These are phyloP conservation scores for Astrocystis sublimbata DNA, from an alignment of 495 filamentous ascomycete genomes.

Conservation along the genomic window DNA sequence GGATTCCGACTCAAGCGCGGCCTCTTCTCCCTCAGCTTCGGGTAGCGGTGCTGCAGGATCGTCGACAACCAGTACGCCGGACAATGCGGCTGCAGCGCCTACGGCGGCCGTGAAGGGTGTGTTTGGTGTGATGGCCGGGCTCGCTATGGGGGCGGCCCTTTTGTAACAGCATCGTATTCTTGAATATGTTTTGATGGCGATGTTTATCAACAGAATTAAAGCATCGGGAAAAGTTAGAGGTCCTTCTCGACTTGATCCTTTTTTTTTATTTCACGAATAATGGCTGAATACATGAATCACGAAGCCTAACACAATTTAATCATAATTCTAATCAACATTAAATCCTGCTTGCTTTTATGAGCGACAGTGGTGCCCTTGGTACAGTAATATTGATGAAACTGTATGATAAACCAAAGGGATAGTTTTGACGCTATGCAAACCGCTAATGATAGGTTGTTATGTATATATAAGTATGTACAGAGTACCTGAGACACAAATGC, in stretches of 20 bases:
- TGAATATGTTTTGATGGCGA: not conserved
- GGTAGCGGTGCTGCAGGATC: not conserved
- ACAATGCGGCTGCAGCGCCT: slow-evolving; percentile 21
- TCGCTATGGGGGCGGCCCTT: slow-evolving; percentile 26
- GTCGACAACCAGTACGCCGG: slow-evolving; percentile 2
- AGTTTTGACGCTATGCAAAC: no score
- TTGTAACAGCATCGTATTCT: slow-evolving; percentile 12
- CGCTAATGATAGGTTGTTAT: no score
- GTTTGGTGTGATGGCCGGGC: slow-evolving; percentile 24
- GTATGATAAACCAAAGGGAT: no score
- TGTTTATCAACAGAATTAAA: not conserved
- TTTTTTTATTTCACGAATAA: not conserved
- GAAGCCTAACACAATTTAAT: no score
- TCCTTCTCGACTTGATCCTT: not conserved
- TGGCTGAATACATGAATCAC: not conserved
- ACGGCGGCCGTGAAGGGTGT: slow-evolving; percentile 24
- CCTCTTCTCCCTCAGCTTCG: not conserved
- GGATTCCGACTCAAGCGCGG: not conserved
- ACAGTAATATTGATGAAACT: not conserved
- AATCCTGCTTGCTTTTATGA: no score
- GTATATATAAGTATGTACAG: no score
- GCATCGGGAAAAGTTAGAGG: not conserved
- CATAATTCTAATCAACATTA: no score
- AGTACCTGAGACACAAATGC: no score
- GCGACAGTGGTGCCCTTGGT: not conserved